Evolutionary conservation across 2,329 filamentous ascomycete genomes (phyloP).

Genomic region (Claviceps fusiformis): DNA sequence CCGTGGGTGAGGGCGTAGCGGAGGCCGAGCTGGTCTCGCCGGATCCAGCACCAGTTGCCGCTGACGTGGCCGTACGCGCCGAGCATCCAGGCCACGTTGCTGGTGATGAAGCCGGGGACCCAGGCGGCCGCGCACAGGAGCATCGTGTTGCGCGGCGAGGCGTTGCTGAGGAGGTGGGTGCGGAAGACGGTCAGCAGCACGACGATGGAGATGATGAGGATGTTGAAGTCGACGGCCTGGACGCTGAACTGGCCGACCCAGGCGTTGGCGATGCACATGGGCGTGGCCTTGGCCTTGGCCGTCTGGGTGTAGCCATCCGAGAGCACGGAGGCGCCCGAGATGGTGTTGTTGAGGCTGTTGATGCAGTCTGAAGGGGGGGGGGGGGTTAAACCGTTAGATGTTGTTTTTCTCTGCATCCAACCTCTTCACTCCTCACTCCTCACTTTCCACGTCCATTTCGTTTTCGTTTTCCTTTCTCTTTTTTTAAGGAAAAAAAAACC

Average conservation of each 20-base stretch:
- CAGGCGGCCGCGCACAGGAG: conserved; percentile 25
- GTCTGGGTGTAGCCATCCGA: conserved; percentile 13
- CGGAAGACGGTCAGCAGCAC: conserved; percentile 26
- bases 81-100: conserved; percentile 7
- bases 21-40: conserved; percentile 16
- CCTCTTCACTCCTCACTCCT: too few species aligned
- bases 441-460: too few species aligned
- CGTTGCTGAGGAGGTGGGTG: conserved; percentile 19
- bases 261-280: conserved; percentile 26
- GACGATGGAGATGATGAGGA: conserved; percentile 29
- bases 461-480: too few species aligned
- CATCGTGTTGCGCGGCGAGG: conserved; percentile 15
- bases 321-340: conserved; percentile 25
- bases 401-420: not conserved
- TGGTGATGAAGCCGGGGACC: conserved; percentile 25
- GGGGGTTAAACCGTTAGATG: too few species aligned
- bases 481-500: too few species aligned
- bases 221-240: conserved; percentile 28
- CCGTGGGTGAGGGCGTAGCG: conserved; percentile 28
- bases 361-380: conserved; percentile 20
- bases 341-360: conserved; percentile 28
- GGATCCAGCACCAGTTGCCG: conserved; percentile 33
- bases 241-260: conserved; percentile 31
- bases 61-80: conserved; percentile 20
- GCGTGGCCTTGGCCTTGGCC: conserved; percentile 10